Conservation (phyloP, 371 early-diverging fungal genomes). For the Mucor lusitanicus region DNA sequence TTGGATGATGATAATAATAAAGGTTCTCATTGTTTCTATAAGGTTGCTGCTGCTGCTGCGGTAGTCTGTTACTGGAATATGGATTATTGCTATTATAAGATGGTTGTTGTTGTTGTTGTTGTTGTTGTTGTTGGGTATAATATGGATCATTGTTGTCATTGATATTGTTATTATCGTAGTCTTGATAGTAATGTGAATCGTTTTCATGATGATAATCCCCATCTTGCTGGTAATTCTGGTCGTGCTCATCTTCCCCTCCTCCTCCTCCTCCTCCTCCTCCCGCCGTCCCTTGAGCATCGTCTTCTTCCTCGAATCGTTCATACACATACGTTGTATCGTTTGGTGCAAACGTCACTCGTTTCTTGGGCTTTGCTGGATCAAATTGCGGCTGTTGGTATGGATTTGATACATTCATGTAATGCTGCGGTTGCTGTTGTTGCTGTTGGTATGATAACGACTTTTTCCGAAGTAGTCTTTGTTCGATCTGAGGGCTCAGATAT, state of each 20-base stretch:
- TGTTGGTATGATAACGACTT: background rate
- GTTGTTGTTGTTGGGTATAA: constrained; percentile 8
- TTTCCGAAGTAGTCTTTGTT: constrained; percentile 15
- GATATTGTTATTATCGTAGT: background rate
- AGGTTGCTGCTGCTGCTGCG: background rate
- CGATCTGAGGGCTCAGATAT: constrained; percentile 14
- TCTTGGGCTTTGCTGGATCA: constrained; percentile 2
- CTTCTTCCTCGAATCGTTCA: constrained; percentile 8
- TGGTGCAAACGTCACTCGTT: constrained; percentile 20
- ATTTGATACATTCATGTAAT: background rate
- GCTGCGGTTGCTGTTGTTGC: background rate
- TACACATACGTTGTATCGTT: background rate
- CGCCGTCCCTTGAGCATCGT: constrained; percentile 5
- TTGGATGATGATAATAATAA: background rate
- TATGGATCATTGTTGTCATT: constrained; percentile 1
- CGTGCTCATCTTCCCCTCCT: background rate
- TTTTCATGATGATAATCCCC: background rate
- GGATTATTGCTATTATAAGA: background rate
- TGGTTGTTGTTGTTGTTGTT: background rate
- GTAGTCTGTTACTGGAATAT: background rate
- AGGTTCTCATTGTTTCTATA: background rate
- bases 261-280: background rate
- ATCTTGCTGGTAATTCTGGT: background rate
- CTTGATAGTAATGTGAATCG: background rate
- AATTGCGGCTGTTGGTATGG: background rate